Conservation (phyloP, 169 alveolate genomes). For the Cystoisospora suis region DNA sequence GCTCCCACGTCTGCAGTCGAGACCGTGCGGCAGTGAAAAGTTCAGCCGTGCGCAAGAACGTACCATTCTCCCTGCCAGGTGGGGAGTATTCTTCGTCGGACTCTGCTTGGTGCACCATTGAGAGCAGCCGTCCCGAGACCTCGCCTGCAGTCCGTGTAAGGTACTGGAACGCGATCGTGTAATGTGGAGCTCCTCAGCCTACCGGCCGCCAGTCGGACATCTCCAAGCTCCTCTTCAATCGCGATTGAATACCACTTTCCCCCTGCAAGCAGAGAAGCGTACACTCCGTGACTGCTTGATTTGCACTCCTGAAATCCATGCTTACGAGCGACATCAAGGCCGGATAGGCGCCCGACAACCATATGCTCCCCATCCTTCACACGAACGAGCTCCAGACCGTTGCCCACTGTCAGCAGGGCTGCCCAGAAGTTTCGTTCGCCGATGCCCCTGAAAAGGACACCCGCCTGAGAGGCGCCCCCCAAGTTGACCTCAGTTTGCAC, state of each 20-base stretch:
- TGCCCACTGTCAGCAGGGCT: constrained; percentile 10
- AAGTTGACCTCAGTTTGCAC: constrained; percentile 30
- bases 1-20: constrained; percentile 43
- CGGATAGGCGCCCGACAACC: neutral
- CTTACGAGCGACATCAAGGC: constrained; percentile 14
- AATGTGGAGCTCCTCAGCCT: neutral
- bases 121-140: neutral
- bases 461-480: constrained; percentile 36
- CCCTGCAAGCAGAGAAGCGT: neutral
- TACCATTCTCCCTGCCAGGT: neutral
- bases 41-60: neutral
- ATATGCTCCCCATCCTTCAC: constrained; percentile 41
- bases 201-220: constrained; percentile 43
- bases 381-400: constrained; percentile 27
- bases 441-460: constrained; percentile 38
- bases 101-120: constrained; percentile 4
- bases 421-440: constrained; percentile 61
- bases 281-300: neutral
- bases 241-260: constrained; percentile 35
- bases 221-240: constrained; percentile 46
- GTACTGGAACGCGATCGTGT: neutral
- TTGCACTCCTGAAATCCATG: neutral
- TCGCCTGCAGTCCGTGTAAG: no score
- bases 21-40: neutral
- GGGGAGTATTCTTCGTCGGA: constrained; percentile 29